Base-by-base conservation (phyloP, 1,284 basidiomycete genomes). In the Pseudozyma flocculosa region DNA sequence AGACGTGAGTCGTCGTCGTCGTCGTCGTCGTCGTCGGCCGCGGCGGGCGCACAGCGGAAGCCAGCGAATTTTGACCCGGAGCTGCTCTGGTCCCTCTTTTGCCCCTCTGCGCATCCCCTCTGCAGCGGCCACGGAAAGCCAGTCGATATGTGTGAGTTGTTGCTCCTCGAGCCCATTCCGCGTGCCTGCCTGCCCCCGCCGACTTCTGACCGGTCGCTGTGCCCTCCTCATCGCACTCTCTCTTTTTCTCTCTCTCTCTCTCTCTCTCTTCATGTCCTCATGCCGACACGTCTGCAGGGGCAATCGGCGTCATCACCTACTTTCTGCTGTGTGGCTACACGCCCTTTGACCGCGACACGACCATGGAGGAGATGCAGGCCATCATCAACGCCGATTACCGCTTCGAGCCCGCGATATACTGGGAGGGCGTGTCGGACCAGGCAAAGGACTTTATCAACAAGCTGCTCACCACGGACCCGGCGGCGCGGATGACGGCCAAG, bases 251-350 rank as follows among this genome's bases (percentile, higher is more conserved):
- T n/a, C n/a, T n/a, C n/a, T n/a, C n/a, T n/a, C n/a, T n/a, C n/a
- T n/a, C n/a, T n/a, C n/a, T 19, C 41, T 22, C 21, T 43, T 4
- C 24, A 40, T 40, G 18, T n/a, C 18, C 9, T 18, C 18, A 46
- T 9, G 19, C 18, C 9, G 22, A 88, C 86, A 47, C n/a, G n/a
- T n/a, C n/a, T n/a, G n/a, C n/a, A n/a, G 94, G 94, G 0, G 72
- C 72, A 3, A 71, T 75, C 22, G 75, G 75, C 34, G 75, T 77
- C 15, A 77, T 77, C 45, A 73, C 75, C 38, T 77, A 77, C 67
- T 77, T 77, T 42, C 50, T 77, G 42, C 67, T 77, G 5, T 76
- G 73, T 41, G 75, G 75, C 18, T 77, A 77, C 45, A 77, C 75
- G 36, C 75, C 75, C 39, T 77, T 77, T 44, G 75, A 77, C 45